Conservation (phyloP, 2,329 filamentous ascomycete species). For the Paecilomyces formosus region DNA sequence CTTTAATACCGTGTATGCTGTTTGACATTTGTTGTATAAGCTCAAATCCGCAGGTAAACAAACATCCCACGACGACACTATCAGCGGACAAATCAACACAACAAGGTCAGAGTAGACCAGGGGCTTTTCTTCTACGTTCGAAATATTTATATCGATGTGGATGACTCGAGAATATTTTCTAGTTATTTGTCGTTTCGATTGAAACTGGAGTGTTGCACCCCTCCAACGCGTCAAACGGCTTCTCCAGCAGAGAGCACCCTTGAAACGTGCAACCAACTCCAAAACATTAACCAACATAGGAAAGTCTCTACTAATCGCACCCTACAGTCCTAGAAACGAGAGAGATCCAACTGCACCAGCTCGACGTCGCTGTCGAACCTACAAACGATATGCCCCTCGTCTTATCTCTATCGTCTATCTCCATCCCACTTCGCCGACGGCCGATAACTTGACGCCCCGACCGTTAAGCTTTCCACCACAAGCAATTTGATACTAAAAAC, state of each 20-base stretch:
- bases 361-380: not conserved
- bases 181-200: too few species aligned
- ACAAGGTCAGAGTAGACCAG: too few species aligned
- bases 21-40: not conserved
- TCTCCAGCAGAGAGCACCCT: too few species aligned
- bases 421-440: not conserved
- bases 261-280: too few species aligned
- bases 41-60: not conserved
- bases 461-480: not conserved
- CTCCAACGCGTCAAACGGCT: too few species aligned
- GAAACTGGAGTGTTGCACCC: too few species aligned
- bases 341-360: not conserved
- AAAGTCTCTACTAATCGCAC: not conserved
- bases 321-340: not conserved
- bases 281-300: not conserved
- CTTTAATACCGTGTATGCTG: not conserved
- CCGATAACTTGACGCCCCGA: not conserved
- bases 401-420: not conserved
- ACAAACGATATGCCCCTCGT: not conserved
- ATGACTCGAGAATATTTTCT: not conserved
- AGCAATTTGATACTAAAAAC: not conserved
- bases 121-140: too few species aligned
- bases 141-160: too few species aligned
- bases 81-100: not conserved
- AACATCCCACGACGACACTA: not conserved